These are phyloP conservation scores for Cornus suecica DNA, from an alignment of 148 eudicot species.

Conservation along the genomic window DNA sequence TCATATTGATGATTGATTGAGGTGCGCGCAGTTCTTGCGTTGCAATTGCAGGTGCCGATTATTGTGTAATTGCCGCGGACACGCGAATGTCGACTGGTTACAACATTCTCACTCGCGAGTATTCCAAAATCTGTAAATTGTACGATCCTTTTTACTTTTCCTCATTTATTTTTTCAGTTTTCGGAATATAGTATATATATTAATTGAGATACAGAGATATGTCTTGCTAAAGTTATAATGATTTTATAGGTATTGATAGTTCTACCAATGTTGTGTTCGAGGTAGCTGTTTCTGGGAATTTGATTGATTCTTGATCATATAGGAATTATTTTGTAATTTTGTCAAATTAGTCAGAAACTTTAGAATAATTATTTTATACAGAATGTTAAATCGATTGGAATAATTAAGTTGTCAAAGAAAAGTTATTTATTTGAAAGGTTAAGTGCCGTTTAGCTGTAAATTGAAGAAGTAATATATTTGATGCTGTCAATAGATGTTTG, in stretches of 20 bases:
- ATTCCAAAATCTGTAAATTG: slow-evolving; percentile 85
- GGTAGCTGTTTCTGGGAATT: neutral
- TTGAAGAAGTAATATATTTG: no score
- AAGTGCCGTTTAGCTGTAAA: no score
- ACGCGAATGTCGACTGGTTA: slow-evolving; percentile 96
- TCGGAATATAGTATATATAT: neutral
- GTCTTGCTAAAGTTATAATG: neutral
- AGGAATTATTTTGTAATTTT: no score
- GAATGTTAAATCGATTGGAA: no score
- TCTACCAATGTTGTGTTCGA: neutral
- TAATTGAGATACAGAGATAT: neutral
- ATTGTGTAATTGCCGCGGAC: slow-evolving; percentile 90
- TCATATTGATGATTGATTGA: neutral
- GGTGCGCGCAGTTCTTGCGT: slow-evolving; percentile 56
- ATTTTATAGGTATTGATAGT: neutral
- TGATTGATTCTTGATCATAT: neutral
- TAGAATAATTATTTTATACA: no score
- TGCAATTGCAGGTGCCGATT: slow-evolving; percentile 77
- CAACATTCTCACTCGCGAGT: slow-evolving; percentile 87
- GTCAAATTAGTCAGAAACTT: no score
- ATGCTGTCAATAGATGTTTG: no score
- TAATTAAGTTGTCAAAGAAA: no score
- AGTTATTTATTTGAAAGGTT: no score
- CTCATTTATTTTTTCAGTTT: neutral
- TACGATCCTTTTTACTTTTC: slow-evolving; percentile 23